Base-by-base conservation (phyloP, 441 rosid species). In the Adansonia gregorii region DNA sequence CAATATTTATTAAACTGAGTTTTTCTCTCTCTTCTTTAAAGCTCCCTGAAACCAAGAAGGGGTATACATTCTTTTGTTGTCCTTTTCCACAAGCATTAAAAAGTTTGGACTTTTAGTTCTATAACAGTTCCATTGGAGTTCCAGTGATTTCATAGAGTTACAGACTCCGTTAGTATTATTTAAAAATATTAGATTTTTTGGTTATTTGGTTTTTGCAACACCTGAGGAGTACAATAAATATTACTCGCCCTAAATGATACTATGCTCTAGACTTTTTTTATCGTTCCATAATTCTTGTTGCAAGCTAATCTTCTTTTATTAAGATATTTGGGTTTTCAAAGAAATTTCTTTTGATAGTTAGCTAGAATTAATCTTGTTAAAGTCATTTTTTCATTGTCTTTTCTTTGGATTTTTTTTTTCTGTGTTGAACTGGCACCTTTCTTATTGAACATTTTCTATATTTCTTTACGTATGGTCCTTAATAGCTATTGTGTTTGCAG, bases 401-500 rank as follows among this genome's bases (percentile, higher is more conserved):
- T 41, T 41, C 8, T 6, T 41, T 63, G 35, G 67, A 45, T 14
- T 63, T 63, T 45, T 27, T 14, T 63, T 24, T 0, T 63, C 10
- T 63, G 0, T 3, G 10, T 45, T 46, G 63, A 52, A 31, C 27
- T 31, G 4, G n/a, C 19, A 2, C n/a, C 0, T n/a, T 31, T 52
- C 24, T 8, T 73, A 20, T 58, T 43, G 20, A 4, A 24, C 22
- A 10, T 68, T 8, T 20, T 51, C 55, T 6, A 24, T 24, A 19
- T 31, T 59, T 19, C 56, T 67, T 67, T 12, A 19, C 1, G 4
- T n/a, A 39, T 63, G 72, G 17, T 8, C 65, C 78, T 78, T 52
- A 69, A 79, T 79, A 61, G 35, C 24, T 19, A 8, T n/a, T 31
- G 31, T 80, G 51, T 70, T 56, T 83, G 77, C 81, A 89, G 92